These are phyloP conservation scores for Leccinum laetum DNA, from an alignment of 1,284 basidiomycete species.

Conservation along the genomic window DNA sequence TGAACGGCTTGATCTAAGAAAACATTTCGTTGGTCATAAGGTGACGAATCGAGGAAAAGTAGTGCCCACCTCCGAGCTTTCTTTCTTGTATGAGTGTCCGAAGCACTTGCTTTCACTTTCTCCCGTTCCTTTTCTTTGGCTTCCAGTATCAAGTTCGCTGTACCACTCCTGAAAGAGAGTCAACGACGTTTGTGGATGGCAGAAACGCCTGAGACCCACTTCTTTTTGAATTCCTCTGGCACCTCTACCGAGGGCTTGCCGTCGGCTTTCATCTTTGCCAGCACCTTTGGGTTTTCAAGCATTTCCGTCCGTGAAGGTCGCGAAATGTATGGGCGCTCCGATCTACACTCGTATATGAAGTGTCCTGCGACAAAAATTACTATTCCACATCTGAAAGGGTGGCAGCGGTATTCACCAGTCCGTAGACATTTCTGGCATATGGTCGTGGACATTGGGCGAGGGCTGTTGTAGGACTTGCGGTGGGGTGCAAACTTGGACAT, in stretches of 20 bases:
- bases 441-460: slow-evolving; percentile 61
- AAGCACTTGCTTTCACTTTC: slow-evolving; percentile 39
- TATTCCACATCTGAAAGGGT: background rate
- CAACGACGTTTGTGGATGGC: background rate
- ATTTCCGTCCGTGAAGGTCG: slow-evolving; percentile 77
- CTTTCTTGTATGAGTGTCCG: slow-evolving; percentile 44
- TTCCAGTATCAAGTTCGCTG: slow-evolving; percentile 72
- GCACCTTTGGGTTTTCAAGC: slow-evolving; percentile 66
- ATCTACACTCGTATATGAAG: slow-evolving; percentile 80
- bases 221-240: slow-evolving; percentile 79
- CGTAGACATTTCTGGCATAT: slow-evolving; percentile 79
- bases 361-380: slow-evolving; percentile 52
- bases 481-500: slow-evolving; percentile 87
- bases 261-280: slow-evolving; percentile 63
- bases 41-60: background rate
- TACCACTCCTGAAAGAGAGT: slow-evolving; percentile 51
- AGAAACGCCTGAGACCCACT: slow-evolving; percentile 43
- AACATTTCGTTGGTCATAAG: slow-evolving; percentile 4
- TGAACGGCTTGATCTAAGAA: slow-evolving; percentile 22
- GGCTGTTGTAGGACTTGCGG: slow-evolving; percentile 53
- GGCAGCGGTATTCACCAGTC: slow-evolving; percentile 43
- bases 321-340: slow-evolving; percentile 67
- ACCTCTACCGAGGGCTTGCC: slow-evolving; percentile 73
- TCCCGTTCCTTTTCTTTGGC: slow-evolving; percentile 70
- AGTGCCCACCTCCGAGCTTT: slow-evolving; percentile 49